Percentiles rank a stretch among this genome's conserved stretches.
Evolutionary conservation across 2,329 filamentous ascomycete species (phyloP).

Genomic region (Diaporthe humulicola): DNA sequence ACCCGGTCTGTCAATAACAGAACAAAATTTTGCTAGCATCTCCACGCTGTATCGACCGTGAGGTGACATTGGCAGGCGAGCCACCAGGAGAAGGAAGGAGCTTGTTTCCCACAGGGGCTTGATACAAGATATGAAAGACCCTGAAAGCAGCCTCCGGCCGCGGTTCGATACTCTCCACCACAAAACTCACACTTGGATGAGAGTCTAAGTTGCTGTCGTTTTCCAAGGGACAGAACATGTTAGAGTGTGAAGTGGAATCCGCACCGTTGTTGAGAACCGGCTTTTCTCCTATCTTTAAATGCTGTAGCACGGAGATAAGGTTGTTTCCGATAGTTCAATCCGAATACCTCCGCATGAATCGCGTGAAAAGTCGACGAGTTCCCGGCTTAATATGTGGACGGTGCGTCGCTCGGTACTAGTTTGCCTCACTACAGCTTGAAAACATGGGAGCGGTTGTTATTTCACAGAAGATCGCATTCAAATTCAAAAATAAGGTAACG

Average conservation of each 20-base stretch:
- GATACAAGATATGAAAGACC: no score
- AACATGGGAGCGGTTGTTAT: neutral
- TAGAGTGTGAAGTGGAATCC: neutral
- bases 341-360: neutral
- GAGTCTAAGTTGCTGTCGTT: no score
- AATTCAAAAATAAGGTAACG: no score
- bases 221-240: neutral
- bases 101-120: neutral
- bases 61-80: neutral
- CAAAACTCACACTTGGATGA: neutral
- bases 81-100: neutral
- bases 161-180: neutral
- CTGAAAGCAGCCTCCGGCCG: neutral
- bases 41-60: neutral
- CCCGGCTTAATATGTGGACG: neutral
- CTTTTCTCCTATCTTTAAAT: neutral
- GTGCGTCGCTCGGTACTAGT: neutral
- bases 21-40: no score
- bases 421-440: neutral
- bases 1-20: no score
- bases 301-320: neutral
- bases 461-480: neutral
- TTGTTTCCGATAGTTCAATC: neutral
- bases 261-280: neutral
- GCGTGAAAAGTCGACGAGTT: neutral